phyloP scores from a whole-genome alignment of 495 filamentous ascomycete genomes.

The Penicillium longicatenatum region DNA sequence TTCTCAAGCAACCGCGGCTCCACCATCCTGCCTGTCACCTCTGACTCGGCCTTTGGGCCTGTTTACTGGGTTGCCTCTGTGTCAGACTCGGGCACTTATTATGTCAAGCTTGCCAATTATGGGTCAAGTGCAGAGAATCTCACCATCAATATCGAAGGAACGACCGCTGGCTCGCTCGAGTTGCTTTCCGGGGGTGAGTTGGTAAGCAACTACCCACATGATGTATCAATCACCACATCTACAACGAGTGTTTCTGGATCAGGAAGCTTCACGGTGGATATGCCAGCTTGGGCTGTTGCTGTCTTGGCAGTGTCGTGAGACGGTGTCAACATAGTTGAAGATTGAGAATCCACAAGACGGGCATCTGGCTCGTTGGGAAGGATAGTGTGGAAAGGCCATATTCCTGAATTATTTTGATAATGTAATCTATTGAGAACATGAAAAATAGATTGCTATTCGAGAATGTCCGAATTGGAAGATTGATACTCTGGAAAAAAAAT shows the following conservation, averaged over 20 bases:
- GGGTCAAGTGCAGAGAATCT: slow-evolving; percentile 25
- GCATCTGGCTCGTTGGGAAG: too few relatives aligned
- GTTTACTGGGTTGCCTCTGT: slow-evolving; percentile 60
- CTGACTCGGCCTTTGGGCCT: slow-evolving; percentile 47
- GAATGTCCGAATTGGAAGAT: not conserved
- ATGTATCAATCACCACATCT: slow-evolving; percentile 15
- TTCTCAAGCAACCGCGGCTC: slow-evolving; percentile 53
- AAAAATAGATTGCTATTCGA: not conserved
- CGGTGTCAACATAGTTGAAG: too few relatives aligned
- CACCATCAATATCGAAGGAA: slow-evolving; percentile 26
- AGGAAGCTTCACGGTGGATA: slow-evolving; percentile 19
- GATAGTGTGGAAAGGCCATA: not conserved
- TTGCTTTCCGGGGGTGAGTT: slow-evolving; percentile 27
- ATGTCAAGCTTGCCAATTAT: slow-evolving; percentile 40
- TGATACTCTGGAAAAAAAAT: not conserved
- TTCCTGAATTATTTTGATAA: not conserved
- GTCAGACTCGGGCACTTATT: slow-evolving; percentile 29
- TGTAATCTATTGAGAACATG: not conserved
- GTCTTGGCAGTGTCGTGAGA: slow-evolving; percentile 27
- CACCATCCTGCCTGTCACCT: slow-evolving; percentile 52
- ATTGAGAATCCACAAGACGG: too few relatives aligned
- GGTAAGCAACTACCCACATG: slow-evolving; percentile 24
- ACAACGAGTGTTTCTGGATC: not conserved
- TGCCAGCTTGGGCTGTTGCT: slow-evolving; percentile 35
- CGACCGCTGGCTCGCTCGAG: slow-evolving; percentile 27